phyloP scores from a whole-genome alignment of 176 grass and related monocot species.

The Musa beccarii region DNA sequence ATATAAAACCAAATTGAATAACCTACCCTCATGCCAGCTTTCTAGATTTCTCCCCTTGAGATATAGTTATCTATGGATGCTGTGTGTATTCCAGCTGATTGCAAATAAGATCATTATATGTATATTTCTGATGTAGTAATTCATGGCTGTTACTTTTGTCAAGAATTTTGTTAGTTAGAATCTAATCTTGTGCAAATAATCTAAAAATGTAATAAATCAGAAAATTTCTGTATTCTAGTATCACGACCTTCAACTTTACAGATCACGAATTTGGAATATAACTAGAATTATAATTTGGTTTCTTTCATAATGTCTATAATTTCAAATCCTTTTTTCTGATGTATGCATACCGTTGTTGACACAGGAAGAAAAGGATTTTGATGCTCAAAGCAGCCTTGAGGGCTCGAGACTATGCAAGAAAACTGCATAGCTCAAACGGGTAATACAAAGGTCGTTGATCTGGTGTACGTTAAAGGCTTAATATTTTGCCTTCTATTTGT shows the following conservation, averaged over 20 bases:
- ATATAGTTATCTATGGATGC: no score
- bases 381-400: conserved; percentile 41
- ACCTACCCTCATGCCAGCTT: no score
- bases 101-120: no score
- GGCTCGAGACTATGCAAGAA: conserved; percentile 47
- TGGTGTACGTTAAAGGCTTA: background rate
- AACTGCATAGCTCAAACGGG: conserved; percentile 21
- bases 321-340: background rate
- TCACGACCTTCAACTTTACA: background rate
- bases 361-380: conserved; percentile 52
- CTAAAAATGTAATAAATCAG: no score
- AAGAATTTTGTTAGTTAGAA: background rate
- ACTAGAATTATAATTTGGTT: background rate
- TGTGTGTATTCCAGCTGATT: no score
- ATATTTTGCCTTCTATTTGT: background rate
- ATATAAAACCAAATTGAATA: no score
- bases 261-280: background rate
- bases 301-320: background rate
- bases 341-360: conserved; percentile 13
- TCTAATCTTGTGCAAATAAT: background rate
- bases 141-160: no score
- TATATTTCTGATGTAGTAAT: no score
- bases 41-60: no score
- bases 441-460: background rate
- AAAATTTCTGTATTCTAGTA: background rate